Conservation (phyloP, 2,329 filamentous ascomycete species). For the Diplocarpon mali region DNA sequence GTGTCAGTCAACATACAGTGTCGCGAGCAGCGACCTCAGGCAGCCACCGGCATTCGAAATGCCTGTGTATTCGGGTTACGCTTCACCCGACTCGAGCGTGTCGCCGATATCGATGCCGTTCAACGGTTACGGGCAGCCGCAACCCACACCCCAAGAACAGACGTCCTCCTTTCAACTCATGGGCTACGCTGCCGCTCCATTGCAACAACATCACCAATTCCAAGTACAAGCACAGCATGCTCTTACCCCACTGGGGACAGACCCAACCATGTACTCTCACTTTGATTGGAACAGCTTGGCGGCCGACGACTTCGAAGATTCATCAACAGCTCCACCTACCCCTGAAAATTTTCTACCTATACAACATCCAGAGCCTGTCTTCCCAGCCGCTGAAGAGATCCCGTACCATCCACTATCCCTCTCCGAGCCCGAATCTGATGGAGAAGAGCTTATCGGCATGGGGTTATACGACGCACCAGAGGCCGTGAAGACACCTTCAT, state of each 20-base stretch:
- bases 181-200: constrained; percentile 9
- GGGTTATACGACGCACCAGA: constrained; percentile 69
- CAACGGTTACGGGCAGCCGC: constrained; percentile 19
- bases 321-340: constrained; percentile 44
- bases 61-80: constrained; percentile 44
- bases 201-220: constrained; percentile 11
- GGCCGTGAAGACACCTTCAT: constrained; percentile 30
- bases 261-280: constrained; percentile 24
- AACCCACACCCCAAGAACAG: constrained; percentile 12
- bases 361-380: constrained; percentile 36
- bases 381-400: constrained; percentile 39
- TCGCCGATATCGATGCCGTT: constrained; percentile 43
- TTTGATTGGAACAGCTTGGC: constrained; percentile 38
- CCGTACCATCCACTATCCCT: constrained; percentile 40
- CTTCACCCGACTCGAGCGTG: constrained; percentile 43
- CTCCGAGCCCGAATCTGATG: constrained; percentile 44
- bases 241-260: constrained; percentile 11
- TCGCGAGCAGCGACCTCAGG: constrained; percentile 31
- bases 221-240: constrained; percentile 4
- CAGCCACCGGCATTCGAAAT: constrained; percentile 17
- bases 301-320: constrained; percentile 33
- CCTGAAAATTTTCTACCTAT: constrained; percentile 45
- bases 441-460: constrained; percentile 70
- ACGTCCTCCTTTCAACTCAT: constrained; percentile 7
- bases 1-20: constrained; percentile 27